Evolutionary conservation across 176 grass and related monocot species (phyloP), one percentile per base, ranked within the genome.

Genomic region (Zizania latifolia): DNA sequence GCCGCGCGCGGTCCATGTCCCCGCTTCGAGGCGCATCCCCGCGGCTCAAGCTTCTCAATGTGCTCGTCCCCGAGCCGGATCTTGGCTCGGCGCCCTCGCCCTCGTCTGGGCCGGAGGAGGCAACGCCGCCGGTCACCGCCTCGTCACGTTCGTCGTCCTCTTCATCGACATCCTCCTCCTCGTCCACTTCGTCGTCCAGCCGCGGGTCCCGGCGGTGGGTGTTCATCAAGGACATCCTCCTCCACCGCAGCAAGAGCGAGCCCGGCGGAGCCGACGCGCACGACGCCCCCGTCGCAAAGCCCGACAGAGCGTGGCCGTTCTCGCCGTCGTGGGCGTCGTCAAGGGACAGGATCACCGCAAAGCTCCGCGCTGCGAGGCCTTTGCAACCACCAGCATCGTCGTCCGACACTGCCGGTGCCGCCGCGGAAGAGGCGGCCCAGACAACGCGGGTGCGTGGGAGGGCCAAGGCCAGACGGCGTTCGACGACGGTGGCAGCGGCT

Each of bases 171-270:
- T 96, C 90, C 0, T 90, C 85, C 0, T 71, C 85, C 1, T 88
- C 86, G 0, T 68, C 86, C 1, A 46, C 92, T 1, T 81, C 92
- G 0, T 74, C 85, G 33, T 85, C 88, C 5, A 39, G 48, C 33
- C 89, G 91, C 60, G 84, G 81, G 69, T 93, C 88, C 35, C 75
- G 90, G 50, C 83, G 88, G 1, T 98, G 94, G 94, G 83, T 98
- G 67, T 89, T 98, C 17, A 77, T 98, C 51, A 98, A 93, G 71
- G 94, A 94, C 68, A 85, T 94, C 59, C 86, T 97, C 61, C 87
- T 98, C 79, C 88, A 98, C 84, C 88, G 94, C 30, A 98, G 94
- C 89, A 99, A 85, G 80, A 95, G 96, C 76, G 96, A 99, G 77
- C 86, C 75, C 11, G 29, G 71, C 56, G 82, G 81, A 12, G 64